phyloP scores from a whole-genome alignment of 345 rosid species.

The Syzygium grande region DNA sequence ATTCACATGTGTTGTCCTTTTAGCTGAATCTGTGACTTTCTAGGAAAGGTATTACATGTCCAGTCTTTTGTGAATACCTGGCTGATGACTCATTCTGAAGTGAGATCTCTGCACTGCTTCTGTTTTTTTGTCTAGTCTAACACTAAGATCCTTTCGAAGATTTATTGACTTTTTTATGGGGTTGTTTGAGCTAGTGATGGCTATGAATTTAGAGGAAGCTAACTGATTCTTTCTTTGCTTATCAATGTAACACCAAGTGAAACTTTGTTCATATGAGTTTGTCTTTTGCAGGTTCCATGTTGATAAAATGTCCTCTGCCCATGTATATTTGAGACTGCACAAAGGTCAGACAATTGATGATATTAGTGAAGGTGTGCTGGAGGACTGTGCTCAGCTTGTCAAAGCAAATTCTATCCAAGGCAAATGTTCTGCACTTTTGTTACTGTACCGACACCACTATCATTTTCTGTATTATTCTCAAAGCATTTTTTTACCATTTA shows the following conservation, averaged over 20 bases:
- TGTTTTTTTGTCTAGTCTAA: neutral
- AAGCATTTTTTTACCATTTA: neutral
- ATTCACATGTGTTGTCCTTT: neutral
- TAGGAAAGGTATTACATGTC: neutral
- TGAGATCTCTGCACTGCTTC: neutral
- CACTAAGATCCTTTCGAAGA: neutral
- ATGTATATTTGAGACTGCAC: slow-evolving; percentile 86
- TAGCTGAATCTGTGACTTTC: neutral
- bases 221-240: neutral
- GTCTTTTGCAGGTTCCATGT: slow-evolving; percentile 80
- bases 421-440: neutral
- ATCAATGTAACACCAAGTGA: neutral
- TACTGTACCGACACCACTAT: neutral
- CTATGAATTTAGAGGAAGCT: neutral
- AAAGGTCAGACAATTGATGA: slow-evolving; percentile 82
- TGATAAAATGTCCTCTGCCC: slow-evolving; percentile 98
- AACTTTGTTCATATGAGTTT: neutral
- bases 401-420: slow-evolving; percentile 99
- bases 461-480: neutral
- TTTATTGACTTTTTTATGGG: neutral
- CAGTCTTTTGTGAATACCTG: neutral
- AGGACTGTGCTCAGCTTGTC: slow-evolving; percentile 97
- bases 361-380: slow-evolving; percentile 76
- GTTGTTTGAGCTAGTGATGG: neutral
- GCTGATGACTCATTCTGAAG: neutral